Percentiles rank a stretch among this genome's conserved stretches.
phyloP scores from a whole-genome alignment of 1,139 yeast species.

The Blastobotrys raffinosifermentans region DNA sequence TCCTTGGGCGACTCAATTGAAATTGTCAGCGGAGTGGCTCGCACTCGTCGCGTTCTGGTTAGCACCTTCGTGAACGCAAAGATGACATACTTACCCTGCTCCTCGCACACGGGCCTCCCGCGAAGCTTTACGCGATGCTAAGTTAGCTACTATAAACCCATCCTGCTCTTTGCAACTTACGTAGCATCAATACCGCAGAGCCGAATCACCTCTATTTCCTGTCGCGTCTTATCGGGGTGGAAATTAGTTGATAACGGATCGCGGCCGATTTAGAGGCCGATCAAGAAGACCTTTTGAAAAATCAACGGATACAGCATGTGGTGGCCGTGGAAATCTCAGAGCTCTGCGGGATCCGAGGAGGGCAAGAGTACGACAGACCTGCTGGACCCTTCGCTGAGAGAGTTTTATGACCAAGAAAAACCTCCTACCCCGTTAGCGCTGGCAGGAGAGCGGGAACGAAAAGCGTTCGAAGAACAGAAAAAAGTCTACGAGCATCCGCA shows the following conservation, averaged over 20 bases:
- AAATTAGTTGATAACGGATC: too few relatives aligned
- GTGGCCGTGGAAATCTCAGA: slow-evolving; percentile 5
- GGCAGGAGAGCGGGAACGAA: slow-evolving; percentile 15
- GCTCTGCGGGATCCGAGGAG: not conserved
- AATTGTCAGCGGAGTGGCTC: slow-evolving; percentile 10
- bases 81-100: slow-evolving; percentile 19
- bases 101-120: slow-evolving; percentile 24
- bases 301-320: not conserved
- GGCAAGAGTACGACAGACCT: slow-evolving; percentile 10
- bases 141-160: not conserved
- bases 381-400: slow-evolving; percentile 16
- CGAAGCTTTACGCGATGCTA: slow-evolving; percentile 14
- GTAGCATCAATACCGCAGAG: slow-evolving; percentile 1
- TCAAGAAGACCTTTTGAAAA: too few relatives aligned
- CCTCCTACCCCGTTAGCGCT: slow-evolving; percentile 22
- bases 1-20: slow-evolving; percentile 1
- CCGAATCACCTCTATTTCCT: not conserved
- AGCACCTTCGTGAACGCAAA: not conserved
- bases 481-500: slow-evolving; percentile 3
- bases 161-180: not conserved
- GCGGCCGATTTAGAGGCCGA: too few relatives aligned
- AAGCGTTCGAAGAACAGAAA: slow-evolving; percentile 5
- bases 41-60: slow-evolving; percentile 13
- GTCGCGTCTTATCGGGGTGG: too few relatives aligned
- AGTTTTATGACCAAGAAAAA: slow-evolving; percentile 16